A percentile compares a stretch with the other conserved stretches of the same genome.
Conservation (phyloP, 2,329 filamentous ascomycete species). For the Nemania sp. region DNA sequence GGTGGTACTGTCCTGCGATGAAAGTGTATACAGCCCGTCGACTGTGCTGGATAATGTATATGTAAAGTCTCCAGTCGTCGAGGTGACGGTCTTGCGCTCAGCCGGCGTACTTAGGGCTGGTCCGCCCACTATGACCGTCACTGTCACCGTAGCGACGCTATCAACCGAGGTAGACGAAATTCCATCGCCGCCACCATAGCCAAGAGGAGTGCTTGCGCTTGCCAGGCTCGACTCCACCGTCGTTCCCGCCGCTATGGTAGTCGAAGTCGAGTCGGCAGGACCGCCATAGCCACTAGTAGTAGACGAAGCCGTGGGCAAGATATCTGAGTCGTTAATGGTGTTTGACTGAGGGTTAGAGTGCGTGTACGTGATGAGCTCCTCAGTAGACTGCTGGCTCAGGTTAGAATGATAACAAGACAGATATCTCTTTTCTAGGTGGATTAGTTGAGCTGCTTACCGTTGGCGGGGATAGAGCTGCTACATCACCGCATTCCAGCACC, state of each 20-base stretch:
- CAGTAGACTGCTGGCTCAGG: not conserved
- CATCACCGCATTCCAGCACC: not conserved
- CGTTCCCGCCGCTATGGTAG: not conserved
- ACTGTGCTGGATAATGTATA: not conserved
- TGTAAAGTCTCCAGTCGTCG: not conserved
- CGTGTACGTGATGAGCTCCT: slow-evolving; percentile 17
- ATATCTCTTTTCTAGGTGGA: no score
- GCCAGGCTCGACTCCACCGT: not conserved
- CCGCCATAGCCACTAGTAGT: not conserved
- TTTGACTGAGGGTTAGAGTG: slow-evolving; percentile 15
- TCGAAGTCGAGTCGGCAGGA: not conserved
- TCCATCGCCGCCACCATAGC: not conserved
- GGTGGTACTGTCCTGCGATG: not conserved
- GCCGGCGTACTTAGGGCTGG: no score
- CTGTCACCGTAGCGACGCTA: not conserved
- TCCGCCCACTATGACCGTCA: not conserved
- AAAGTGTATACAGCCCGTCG: not conserved
- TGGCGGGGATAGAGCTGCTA: not conserved
- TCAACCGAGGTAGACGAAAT: not conserved
- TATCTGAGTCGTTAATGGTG: slow-evolving; percentile 23
- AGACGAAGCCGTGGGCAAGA: slow-evolving; percentile 11
- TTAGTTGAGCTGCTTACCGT: slow-evolving; percentile 6
- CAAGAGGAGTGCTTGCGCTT: not conserved
- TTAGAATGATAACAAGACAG: not conserved
- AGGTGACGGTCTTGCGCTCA: not conserved